These are phyloP conservation scores for Didymellaceae sp. DNA, from an alignment of 2,329 filamentous ascomycete genomes.

Conservation along the genomic window DNA sequence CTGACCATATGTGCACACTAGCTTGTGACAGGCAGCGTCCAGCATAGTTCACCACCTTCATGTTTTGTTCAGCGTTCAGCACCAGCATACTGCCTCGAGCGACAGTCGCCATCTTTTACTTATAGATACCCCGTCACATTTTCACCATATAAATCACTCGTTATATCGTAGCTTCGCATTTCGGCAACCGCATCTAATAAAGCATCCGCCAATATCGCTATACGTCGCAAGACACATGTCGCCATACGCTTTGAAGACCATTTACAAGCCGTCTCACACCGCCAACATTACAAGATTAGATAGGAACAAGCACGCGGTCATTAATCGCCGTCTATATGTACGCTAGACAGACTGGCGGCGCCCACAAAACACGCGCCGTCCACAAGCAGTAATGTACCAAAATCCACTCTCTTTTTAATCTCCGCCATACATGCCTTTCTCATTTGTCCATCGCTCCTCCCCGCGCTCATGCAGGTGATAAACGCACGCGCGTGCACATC, in stretches of 20 bases:
- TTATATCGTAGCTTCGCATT: background rate
- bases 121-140: conserved; percentile 20
- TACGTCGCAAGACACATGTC: too few relatives aligned
- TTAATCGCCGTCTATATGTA: conserved; percentile 6
- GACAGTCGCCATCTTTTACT: conserved; percentile 3
- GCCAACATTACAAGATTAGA: too few relatives aligned
- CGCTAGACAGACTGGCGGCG: conserved; percentile 5
- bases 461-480: conserved; percentile 2
- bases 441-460: conserved; percentile 5
- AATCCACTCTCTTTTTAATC: conserved; percentile 6
- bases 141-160: conserved; percentile 11
- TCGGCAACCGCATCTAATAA: background rate
- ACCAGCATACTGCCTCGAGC: conserved; percentile 11
- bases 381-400: conserved; percentile 12
- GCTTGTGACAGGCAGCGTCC: conserved; percentile 13
- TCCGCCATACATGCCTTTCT: conserved; percentile 9
- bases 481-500: background rate
- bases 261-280: too few relatives aligned
- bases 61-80: conserved; percentile 15
- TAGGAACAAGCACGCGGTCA: background rate
- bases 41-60: conserved; percentile 11
- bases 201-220: too few relatives aligned
- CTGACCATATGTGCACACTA: conserved; percentile 9
- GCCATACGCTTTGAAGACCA: too few relatives aligned
- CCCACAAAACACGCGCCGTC: conserved; percentile 2